These are phyloP conservation scores for Berberis vulgaris DNA, from an alignment of 164 flowering plant genomes.

Conservation along the genomic window DNA sequence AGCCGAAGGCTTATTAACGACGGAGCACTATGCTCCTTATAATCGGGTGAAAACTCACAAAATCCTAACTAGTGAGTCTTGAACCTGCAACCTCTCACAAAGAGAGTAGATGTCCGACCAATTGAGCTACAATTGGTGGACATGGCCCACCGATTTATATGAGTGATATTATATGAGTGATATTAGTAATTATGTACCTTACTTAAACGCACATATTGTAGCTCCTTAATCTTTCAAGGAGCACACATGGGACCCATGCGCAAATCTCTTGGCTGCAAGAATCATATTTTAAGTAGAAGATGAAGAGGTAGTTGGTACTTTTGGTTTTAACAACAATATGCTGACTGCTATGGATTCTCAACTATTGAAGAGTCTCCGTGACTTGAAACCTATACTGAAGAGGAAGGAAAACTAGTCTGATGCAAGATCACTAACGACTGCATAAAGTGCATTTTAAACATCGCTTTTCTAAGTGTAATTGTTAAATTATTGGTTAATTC, in stretches of 20 bases:
- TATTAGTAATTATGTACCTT: slow-evolving; percentile 32
- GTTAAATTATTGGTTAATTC: too few relatives aligned
- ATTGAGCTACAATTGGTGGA: too few relatives aligned
- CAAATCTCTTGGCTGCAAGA: slow-evolving; percentile 64
- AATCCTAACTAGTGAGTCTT: too few relatives aligned
- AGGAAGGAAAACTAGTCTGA: slow-evolving; percentile 40
- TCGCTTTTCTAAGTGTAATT: too few relatives aligned
- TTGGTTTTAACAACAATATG: slow-evolving; percentile 9
- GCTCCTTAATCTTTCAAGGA: slow-evolving; percentile 41
- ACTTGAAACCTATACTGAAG: slow-evolving; percentile 65
- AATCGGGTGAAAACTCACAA: too few relatives aligned
- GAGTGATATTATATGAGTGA: slow-evolving; percentile 32
- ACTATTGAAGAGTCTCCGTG: slow-evolving; percentile 18
- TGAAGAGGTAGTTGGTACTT: slow-evolving; percentile 24
- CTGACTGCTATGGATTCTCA: slow-evolving; percentile 6
- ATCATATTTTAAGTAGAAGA: slow-evolving; percentile 63
- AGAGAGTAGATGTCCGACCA: too few relatives aligned
- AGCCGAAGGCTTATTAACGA: too few relatives aligned
- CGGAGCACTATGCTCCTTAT: too few relatives aligned
- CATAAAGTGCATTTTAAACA: too few relatives aligned
- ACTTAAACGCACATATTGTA: slow-evolving; percentile 24
- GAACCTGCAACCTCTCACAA: too few relatives aligned
- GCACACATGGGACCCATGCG: slow-evolving; percentile 56
- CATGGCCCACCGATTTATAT: too few relatives aligned
- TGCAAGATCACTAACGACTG: slow-evolving; percentile 15